Conservation (phyloP, 371 early-diverging fungal species). For the Conidiobolus incongruus region DNA sequence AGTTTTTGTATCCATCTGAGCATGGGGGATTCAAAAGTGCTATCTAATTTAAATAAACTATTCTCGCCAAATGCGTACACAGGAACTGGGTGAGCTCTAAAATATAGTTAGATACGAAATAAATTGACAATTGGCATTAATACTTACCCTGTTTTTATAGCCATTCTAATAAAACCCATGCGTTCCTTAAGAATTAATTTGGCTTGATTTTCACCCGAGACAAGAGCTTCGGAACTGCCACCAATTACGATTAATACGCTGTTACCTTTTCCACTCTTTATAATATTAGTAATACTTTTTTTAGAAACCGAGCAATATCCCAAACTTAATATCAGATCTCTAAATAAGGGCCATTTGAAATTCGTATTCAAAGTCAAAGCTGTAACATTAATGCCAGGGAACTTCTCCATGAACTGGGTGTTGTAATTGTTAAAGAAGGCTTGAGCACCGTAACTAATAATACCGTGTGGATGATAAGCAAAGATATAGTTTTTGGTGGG, state of each 20-base stretch:
- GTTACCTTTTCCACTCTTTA: constrained; percentile 44
- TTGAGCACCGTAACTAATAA: constrained; percentile 61
- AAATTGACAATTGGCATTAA: constrained; percentile 57
- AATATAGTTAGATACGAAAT: too few species aligned
- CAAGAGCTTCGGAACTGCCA: constrained; percentile 47
- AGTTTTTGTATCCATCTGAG: constrained; percentile 1
- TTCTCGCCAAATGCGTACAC: constrained; percentile 67
- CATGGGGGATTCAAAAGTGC: constrained; percentile 1
- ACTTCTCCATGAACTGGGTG: constrained; percentile 26
- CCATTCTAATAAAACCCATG: constrained; percentile 55
- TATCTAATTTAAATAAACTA: constrained; percentile 32
- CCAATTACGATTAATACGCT: constrained; percentile 52
- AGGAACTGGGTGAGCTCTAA: constrained; percentile 34
- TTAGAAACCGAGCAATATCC: constrained; percentile 50
- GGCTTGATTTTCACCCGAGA: constrained; percentile 28
- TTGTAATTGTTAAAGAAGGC: constrained; percentile 54
- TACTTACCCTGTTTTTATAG: constrained; percentile 26
- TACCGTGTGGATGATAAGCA: constrained; percentile 64
- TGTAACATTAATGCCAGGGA: constrained; percentile 36
- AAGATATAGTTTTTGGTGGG: constrained; percentile 21
- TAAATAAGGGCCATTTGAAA: constrained; percentile 43
- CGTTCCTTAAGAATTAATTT: constrained; percentile 42
- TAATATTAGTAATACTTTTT: constrained; percentile 36
- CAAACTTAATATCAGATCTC: constrained; percentile 37
- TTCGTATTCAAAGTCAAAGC: constrained; percentile 30